Evolutionary conservation across 495 filamentous ascomycete species (phyloP), one percentile per base, ranked within the genome.

Genomic region (Neurospora terricola): DNA sequence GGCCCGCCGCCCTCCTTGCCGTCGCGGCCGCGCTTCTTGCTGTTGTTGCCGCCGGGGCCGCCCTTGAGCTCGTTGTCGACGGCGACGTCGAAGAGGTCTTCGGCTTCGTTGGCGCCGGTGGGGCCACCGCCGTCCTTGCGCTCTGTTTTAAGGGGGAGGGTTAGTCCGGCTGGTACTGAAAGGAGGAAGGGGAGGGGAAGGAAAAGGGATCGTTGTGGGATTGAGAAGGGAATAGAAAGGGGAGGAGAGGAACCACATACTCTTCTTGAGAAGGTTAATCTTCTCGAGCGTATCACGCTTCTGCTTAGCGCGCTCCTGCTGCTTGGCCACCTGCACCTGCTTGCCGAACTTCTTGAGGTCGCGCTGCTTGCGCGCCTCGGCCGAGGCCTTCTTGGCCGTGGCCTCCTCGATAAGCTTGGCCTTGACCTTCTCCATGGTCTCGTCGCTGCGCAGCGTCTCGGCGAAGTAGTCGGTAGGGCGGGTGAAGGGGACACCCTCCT

Each of bases 301-400:
- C 82, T 90, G 91, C 87, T 94, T 97, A 69, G 90, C 89, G 36
- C 96, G 83, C 86, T 98, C 95, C 83, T 97, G 94, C 84, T 95
- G 81, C 87, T 97, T 98, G 74, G 93, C 94, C 75, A 97, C 90
- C 87, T 99, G 96, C 74, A 98, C 96, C 84, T 97, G 93, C 86
- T 99, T 99, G 75, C 96, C 96, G 83, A 98, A 99, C 84, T 98
- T 98, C 90, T 97, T 98, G 75, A 98, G 85, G 83, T 99, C 96
- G 73, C 96, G 87, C 86, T 92, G 94, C 84, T 92, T 92, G 80
- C 93, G 89, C 36, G 96, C 96, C 82, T 99, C 96, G 23, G 91
- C 90, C 8, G 93, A 88, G 3, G 96, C 95, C 87, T 97, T 97
- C 87, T 96, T 97, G 70, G 87, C 84, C 38, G 94, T 92, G 11